These are phyloP conservation scores for Inonotus obliquus DNA, from an alignment of 1,284 basidiomycete species.

Conservation along the genomic window DNA sequence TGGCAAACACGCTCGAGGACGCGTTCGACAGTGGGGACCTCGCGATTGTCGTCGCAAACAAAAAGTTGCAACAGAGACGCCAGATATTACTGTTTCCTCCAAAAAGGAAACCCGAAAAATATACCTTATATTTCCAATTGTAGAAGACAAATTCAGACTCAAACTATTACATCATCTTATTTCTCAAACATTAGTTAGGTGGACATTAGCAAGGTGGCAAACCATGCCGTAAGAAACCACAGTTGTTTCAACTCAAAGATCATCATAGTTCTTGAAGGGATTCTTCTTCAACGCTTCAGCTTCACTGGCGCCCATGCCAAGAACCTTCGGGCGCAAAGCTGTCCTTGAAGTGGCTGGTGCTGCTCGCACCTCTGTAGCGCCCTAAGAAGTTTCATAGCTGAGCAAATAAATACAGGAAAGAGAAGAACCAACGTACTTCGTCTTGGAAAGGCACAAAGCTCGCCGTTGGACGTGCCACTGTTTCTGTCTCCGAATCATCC, in stretches of 20 bases:
- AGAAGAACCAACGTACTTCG: conserved; percentile 41
- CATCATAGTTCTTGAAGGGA: conserved; percentile 68
- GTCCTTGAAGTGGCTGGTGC: conserved; percentile 36
- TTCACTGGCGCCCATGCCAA: conserved; percentile 36
- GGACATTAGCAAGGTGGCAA: background rate
- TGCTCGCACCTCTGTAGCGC: conserved; percentile 26
- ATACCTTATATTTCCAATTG: background rate
- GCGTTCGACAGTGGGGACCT: conserved; percentile 5
- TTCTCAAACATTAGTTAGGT: no score
- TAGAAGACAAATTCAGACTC: no score
- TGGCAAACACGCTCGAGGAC: conserved; percentile 2
- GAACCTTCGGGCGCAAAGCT: conserved; percentile 57
- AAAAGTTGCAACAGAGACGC: conserved; percentile 4
- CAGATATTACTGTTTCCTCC: background rate
- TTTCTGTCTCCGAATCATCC: background rate
- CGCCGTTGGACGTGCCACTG: conserved; percentile 33
- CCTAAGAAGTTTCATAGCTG: conserved; percentile 11
- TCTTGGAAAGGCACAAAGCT: conserved; percentile 66
- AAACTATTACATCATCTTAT: no score
- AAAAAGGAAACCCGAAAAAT: background rate
- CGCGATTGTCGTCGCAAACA: conserved; percentile 10
- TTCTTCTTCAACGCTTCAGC: conserved; percentile 72
- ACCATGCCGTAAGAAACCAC: background rate
- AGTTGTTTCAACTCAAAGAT: conserved; percentile 8
- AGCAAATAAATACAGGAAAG: conserved; percentile 2